Conservation (phyloP, 345 rosid genomes). For the Salix brachista region DNA sequence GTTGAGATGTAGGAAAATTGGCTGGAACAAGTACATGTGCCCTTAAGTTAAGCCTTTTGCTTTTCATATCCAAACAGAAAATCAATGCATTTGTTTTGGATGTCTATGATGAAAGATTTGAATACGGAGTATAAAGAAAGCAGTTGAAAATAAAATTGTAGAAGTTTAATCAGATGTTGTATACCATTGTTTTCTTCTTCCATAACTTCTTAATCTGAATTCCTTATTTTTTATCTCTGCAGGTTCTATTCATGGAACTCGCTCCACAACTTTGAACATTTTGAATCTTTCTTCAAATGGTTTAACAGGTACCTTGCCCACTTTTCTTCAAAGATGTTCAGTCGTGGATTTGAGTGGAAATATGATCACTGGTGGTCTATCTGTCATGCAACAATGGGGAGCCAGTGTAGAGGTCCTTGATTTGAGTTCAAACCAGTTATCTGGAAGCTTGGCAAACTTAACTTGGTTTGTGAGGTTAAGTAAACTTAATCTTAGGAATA, state of each 20-base stretch:
- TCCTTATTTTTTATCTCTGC: slow-evolving; percentile 15
- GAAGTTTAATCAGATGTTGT: not conserved
- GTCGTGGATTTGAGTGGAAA: slow-evolving; percentile 73
- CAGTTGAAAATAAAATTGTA: not conserved
- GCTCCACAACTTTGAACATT: slow-evolving; percentile 54
- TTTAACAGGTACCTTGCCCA: slow-evolving; percentile 67
- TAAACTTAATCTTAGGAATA: slow-evolving; percentile 55
- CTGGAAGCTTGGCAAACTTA: slow-evolving; percentile 65
- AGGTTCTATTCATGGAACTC: slow-evolving; percentile 60
- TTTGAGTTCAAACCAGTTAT: slow-evolving; percentile 76
- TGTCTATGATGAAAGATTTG: not conserved
- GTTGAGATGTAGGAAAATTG: not conserved
- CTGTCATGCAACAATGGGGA: slow-evolving; percentile 60
- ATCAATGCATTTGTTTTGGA: not conserved
- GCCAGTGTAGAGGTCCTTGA: slow-evolving; percentile 63
- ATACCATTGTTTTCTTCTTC: not conserved
- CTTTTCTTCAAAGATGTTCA: slow-evolving; percentile 36
- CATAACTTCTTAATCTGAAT: not conserved
- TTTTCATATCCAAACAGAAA: not conserved
- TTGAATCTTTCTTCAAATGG: slow-evolving; percentile 76
- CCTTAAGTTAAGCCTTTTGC: not conserved
- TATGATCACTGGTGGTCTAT: slow-evolving; percentile 55
- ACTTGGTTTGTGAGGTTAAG: slow-evolving; percentile 48
- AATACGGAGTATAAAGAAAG: not conserved
- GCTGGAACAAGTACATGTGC: not conserved